Evolutionary conservation across 2,329 filamentous ascomycete genomes (phyloP).

Genomic region (Cordyceps javanica): DNA sequence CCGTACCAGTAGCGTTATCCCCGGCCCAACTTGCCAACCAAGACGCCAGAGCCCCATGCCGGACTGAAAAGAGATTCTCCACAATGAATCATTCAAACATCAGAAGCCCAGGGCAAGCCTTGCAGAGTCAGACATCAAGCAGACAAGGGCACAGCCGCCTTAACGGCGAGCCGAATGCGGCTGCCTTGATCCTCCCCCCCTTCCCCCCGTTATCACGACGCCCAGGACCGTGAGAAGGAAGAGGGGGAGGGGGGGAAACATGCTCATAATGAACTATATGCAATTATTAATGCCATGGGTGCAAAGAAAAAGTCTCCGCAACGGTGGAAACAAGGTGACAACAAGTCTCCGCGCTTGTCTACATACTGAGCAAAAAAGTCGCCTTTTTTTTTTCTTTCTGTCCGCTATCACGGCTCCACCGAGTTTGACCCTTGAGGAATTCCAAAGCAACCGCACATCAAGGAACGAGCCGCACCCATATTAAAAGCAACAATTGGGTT

Average conservation of each 20-base stretch:
- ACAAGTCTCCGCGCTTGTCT: not conserved
- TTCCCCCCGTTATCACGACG: not conserved
- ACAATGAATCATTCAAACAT: constrained; percentile 12
- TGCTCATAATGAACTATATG: not conserved
- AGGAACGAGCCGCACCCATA: not conserved
- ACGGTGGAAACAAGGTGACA: not conserved
- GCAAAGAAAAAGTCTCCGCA: not conserved
- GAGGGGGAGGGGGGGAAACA: no score
- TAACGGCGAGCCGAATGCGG: not conserved
- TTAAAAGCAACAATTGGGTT: not conserved
- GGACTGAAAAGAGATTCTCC: not conserved
- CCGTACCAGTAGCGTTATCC: not conserved
- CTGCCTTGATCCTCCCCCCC: no score
- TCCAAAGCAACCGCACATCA: not conserved
- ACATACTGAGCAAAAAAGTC: not conserved
- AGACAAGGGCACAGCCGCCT: not conserved
- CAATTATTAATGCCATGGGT: not conserved
- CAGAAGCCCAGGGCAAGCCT: not conserved
- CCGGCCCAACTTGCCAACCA: not conserved
- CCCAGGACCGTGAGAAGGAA: not conserved
- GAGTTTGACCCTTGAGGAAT: not conserved
- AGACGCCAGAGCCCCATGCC: not conserved
- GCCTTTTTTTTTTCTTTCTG: no score
- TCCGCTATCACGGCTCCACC: not conserved
- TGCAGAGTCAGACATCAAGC: not conserved